Evolutionary conservation across 1,284 basidiomycete species (phyloP).

Genomic region (Bjerkandera adusta): DNA sequence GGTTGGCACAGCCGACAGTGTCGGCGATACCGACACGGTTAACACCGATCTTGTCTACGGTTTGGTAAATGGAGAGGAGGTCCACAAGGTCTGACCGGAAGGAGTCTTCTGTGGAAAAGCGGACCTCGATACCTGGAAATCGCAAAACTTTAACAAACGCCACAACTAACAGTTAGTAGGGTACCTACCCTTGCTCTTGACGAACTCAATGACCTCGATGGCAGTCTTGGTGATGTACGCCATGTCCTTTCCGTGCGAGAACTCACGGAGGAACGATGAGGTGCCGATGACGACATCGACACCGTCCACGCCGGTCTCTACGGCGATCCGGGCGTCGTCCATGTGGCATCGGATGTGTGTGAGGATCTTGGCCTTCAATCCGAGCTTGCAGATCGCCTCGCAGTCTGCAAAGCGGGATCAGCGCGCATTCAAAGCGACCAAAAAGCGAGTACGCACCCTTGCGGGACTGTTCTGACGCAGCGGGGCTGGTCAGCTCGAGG

Average conservation of each 20-base stretch:
- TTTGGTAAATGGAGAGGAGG: constrained; percentile 97
- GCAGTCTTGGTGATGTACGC: constrained; percentile 99
- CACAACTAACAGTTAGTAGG: neutral
- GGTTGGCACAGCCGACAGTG: constrained; percentile 99
- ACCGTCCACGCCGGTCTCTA: constrained; percentile 98
- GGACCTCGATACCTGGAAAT: constrained; percentile 82
- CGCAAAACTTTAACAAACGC: neutral
- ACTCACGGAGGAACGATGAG: constrained; percentile 98
- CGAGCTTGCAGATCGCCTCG: constrained; percentile 99
- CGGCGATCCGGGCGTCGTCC: constrained; percentile 98
- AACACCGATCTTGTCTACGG: constrained; percentile 99
- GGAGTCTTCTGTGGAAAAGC: constrained; percentile 99
- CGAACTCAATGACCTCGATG: constrained; percentile 98
- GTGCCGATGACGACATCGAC: constrained; percentile 99
- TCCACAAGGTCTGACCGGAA: constrained; percentile 99
- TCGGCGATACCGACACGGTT: constrained; percentile 99
- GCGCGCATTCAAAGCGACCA: neutral
- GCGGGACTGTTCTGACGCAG: constrained; percentile 95
- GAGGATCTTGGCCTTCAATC: constrained; percentile 95
- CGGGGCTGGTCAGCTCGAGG: constrained; percentile 98
- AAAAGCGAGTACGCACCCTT: constrained; percentile 28
- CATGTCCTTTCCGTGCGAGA: constrained; percentile 99
- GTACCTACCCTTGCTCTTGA: constrained; percentile 88
- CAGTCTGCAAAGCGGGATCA: constrained; percentile 59
- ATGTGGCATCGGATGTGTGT: constrained; percentile 99